Percentiles rank a stretch among this genome's conserved stretches.
Evolutionary conservation across 2,329 filamentous ascomycete species (phyloP).

Genomic region (Colletotrichum eremochloae): DNA sequence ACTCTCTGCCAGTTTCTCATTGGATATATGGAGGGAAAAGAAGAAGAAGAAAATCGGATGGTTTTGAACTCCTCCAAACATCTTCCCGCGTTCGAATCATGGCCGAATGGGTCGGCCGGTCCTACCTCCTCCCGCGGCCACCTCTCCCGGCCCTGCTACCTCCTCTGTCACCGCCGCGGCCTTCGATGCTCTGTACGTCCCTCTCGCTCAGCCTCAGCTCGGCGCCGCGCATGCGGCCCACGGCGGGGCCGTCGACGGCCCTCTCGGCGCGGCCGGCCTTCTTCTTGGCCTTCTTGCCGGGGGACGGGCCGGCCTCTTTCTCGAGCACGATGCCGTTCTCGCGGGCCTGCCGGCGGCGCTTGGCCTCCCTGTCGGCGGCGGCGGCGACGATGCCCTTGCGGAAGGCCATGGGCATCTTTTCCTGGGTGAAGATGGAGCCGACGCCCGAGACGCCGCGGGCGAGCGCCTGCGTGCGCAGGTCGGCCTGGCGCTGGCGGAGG

Average conservation of each 20-base stretch:
- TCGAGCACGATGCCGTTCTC: constrained; percentile 95
- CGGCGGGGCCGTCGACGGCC: constrained; percentile 80
- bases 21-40: not conserved
- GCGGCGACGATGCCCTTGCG: constrained; percentile 86
- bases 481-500: constrained; percentile 83
- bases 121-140: constrained; percentile 44
- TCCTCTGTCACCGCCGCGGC: constrained; percentile 53
- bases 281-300: constrained; percentile 53
- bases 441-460: constrained; percentile 44
- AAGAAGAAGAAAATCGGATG: not conserved
- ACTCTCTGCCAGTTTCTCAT: not conserved
- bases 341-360: constrained; percentile 80
- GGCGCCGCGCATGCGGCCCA: constrained; percentile 85
- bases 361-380: constrained; percentile 73
- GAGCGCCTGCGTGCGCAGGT: constrained; percentile 85
- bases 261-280: constrained; percentile 62
- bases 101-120: not conserved
- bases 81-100: not conserved
- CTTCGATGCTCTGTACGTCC: constrained; percentile 81
- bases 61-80: not conserved
- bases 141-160: constrained; percentile 57
- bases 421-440: constrained; percentile 77
- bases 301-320: constrained; percentile 51
- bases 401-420: constrained; percentile 90
- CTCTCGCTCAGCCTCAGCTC: constrained; percentile 82